phyloP scores from a whole-genome alignment of 2,329 filamentous ascomycete genomes.

The Colletotrichum euphorbiae region DNA sequence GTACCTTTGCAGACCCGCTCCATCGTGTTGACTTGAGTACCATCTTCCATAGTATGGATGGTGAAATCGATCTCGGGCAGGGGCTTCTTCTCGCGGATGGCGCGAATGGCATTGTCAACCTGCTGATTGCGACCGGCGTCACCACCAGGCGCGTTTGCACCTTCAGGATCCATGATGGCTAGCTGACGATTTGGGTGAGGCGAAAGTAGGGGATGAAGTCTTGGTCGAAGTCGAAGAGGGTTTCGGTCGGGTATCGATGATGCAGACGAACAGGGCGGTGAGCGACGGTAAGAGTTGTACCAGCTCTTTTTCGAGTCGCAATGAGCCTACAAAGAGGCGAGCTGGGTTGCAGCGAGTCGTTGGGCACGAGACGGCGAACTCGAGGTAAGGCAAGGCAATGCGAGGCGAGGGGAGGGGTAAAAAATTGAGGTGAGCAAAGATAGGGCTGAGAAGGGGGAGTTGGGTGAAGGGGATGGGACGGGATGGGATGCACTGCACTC shows the following conservation, averaged over 20 bases:
- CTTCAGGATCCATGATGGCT: slow-evolving; percentile 62
- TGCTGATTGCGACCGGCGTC: slow-evolving; percentile 67
- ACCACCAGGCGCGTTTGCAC: slow-evolving; percentile 47
- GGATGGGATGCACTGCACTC: slow-evolving; percentile 36
- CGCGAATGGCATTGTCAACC: slow-evolving; percentile 91
- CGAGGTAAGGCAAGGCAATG: slow-evolving; percentile 25
- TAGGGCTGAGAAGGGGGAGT: slow-evolving; percentile 45
- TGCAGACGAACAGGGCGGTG: slow-evolving; percentile 37
- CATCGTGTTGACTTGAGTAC: slow-evolving; percentile 90
- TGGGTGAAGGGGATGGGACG: slow-evolving; percentile 40
- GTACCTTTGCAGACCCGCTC: slow-evolving; percentile 99
- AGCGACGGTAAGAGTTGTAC: slow-evolving; percentile 24
- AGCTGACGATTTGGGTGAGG: slow-evolving; percentile 15
- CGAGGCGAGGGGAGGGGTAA: slow-evolving; percentile 38
- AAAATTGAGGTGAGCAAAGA: slow-evolving; percentile 41
- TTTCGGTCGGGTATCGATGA: slow-evolving; percentile 33
- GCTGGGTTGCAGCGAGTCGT: slow-evolving; percentile 35
- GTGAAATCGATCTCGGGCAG: slow-evolving; percentile 98
- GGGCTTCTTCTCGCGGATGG: slow-evolving; percentile 94
- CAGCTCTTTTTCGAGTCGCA: slow-evolving; percentile 37
- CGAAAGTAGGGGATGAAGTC: neutral
- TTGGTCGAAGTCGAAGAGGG: slow-evolving; percentile 10
- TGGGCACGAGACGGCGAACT: slow-evolving; percentile 33
- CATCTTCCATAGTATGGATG: slow-evolving; percentile 98
- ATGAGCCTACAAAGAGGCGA: slow-evolving; percentile 36